Conservation (phyloP, 2,329 filamentous ascomycete genomes). For the Hypoxylon sp. region DNA sequence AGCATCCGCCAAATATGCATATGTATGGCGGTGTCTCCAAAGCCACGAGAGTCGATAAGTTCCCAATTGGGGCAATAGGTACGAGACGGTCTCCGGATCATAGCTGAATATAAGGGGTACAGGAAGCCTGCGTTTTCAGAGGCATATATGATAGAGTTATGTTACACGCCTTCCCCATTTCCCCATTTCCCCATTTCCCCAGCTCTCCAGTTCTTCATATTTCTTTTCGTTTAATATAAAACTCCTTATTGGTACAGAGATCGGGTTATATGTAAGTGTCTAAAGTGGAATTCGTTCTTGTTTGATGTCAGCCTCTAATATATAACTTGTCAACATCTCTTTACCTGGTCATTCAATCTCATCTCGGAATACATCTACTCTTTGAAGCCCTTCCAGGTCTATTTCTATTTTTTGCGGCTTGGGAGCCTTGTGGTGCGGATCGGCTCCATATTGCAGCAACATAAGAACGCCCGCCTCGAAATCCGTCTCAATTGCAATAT, state of each 20-base stretch:
- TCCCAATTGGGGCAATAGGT: conserved; percentile 3
- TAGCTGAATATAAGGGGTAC: background rate
- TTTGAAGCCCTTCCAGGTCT: conserved; percentile 12
- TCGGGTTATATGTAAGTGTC: background rate
- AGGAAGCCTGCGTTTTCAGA: background rate
- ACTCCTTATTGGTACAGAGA: background rate
- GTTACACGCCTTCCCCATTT: background rate
- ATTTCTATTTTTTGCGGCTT: conserved; percentile 13
- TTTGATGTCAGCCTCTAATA: background rate
- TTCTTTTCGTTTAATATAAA: conserved; percentile 1
- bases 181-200: no score
- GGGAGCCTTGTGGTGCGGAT: conserved; percentile 9
- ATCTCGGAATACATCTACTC: conserved; percentile 10
- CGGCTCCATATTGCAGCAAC: conserved; percentile 26
- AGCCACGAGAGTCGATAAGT: background rate
- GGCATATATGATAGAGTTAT: conserved; percentile 1
- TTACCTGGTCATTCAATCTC: conserved; percentile 5
- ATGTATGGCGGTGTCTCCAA: conserved; percentile 5
- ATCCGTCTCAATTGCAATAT: conserved; percentile 36
- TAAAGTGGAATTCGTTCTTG: background rate
- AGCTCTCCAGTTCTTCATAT: background rate
- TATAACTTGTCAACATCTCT: background rate
- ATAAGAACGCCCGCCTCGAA: conserved; percentile 40
- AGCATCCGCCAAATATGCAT: conserved; percentile 8
- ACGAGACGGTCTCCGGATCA: background rate